phyloP scores from a whole-genome alignment of 805 yeast genomes.

The Myxozyma neotropica region DNA sequence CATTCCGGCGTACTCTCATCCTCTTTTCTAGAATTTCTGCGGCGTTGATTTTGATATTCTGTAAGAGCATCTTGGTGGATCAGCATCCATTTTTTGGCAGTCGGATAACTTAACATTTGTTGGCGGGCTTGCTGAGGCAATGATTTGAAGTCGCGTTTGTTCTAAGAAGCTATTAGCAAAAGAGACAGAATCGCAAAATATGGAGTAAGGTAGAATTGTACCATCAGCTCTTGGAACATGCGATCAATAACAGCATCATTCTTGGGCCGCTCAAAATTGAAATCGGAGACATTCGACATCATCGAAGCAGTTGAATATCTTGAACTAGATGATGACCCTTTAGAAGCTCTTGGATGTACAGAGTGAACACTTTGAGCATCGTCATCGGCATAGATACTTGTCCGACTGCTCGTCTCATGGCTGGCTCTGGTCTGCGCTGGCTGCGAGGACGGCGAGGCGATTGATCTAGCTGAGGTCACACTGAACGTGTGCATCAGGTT shows the following conservation, averaged over 20 bases:
- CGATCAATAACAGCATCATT: constrained; percentile 68
- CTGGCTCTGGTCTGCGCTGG: constrained; percentile 4
- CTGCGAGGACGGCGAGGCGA: neutral
- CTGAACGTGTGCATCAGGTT: constrained; percentile 11
- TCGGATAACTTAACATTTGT: constrained; percentile 73
- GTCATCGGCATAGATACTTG: constrained; percentile 19
- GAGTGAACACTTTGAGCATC: constrained; percentile 12
- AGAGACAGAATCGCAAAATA: neutral
- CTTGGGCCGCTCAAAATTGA: constrained; percentile 65
- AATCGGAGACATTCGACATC: constrained; percentile 37
- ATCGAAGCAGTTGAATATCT: constrained; percentile 18
- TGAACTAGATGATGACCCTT: constrained; percentile 1
- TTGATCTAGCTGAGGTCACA: constrained; percentile 5
- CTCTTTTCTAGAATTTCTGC: constrained; percentile 37
- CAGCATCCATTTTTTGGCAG: constrained; percentile 87
- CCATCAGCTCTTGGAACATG: constrained; percentile 79
- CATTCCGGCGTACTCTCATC: constrained; percentile 61
- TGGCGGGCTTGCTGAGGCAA: constrained; percentile 72
- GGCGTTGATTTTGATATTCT: constrained; percentile 62
- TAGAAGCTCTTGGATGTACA: constrained; percentile 1
- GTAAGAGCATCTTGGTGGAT: constrained; percentile 82
- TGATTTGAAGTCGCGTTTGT: constrained; percentile 66
- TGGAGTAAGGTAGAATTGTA: constrained; percentile 1
- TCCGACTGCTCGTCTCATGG: constrained; percentile 8
- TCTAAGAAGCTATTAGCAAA: constrained; percentile 25